phyloP scores from a whole-genome alignment of 129 eudicot species.

The Dittrichia graveolens region DNA sequence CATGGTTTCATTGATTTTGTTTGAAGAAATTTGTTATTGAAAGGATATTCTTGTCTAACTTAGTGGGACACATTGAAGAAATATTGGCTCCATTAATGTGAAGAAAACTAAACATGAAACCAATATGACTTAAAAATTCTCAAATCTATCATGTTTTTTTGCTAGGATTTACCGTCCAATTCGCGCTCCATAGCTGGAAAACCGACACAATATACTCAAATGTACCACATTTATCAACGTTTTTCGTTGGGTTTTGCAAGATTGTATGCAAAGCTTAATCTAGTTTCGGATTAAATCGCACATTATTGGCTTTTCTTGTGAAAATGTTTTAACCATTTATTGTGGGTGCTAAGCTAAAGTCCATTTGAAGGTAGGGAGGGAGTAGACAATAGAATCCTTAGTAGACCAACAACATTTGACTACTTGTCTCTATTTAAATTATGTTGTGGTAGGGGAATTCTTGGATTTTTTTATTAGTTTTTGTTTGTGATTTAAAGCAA shows the following conservation, averaged over 20 bases:
- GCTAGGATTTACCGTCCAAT: background rate
- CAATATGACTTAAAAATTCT: constrained; percentile 13
- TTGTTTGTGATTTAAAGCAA: constrained; percentile 14
- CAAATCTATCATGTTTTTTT: constrained; percentile 14
- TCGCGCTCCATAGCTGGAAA: constrained; percentile 12
- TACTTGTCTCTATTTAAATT: constrained; percentile 20
- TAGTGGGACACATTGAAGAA: constrained; percentile 8
- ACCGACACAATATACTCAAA: constrained; percentile 23
- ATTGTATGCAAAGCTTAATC: constrained; percentile 2
- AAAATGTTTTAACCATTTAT: constrained; percentile 3
- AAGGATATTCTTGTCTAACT: background rate
- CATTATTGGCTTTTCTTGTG: background rate
- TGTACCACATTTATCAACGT: constrained; percentile 7
- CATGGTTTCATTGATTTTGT: background rate
- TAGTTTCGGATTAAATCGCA: background rate
- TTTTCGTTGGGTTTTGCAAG: constrained; percentile 1
- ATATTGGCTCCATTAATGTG: constrained; percentile 4
- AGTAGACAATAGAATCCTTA: constrained; percentile 1
- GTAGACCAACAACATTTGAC: constrained; percentile 25
- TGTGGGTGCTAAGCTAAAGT: constrained; percentile 15
- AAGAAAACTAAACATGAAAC: constrained; percentile 7
- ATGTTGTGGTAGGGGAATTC: constrained; percentile 32
- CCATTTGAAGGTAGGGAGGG: constrained; percentile 3
- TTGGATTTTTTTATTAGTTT: constrained; percentile 7
- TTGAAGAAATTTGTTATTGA: background rate